phyloP scores from a whole-genome alignment of 305 asterid species.

The Rubia tinctorum region DNA sequence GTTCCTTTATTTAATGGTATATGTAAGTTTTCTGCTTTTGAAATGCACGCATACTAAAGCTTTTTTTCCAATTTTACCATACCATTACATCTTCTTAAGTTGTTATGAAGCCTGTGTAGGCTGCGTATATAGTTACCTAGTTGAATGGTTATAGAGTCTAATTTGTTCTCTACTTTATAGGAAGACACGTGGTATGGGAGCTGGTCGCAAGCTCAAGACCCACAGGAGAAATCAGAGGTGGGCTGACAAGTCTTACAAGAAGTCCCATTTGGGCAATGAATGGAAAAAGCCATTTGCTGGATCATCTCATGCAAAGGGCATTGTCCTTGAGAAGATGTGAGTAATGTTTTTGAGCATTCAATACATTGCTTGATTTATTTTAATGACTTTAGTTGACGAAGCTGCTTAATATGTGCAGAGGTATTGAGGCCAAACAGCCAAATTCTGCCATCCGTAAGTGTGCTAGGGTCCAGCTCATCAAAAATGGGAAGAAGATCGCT shows the following conservation, averaged over 20 bases:
- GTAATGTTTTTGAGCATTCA: background rate
- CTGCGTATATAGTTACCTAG: background rate
- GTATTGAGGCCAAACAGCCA: conserved; percentile 55
- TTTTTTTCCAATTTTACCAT: too few relatives aligned
- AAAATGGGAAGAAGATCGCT: conserved; percentile 62
- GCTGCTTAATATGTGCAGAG: conserved; percentile 29
- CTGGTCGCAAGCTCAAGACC: conserved; percentile 62
- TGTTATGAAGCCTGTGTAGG: background rate
- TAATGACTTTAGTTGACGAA: background rate
- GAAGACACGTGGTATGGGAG: conserved; percentile 72
- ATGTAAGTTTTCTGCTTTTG: too few relatives aligned
- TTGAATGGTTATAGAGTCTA: background rate
- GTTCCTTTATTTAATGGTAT: too few relatives aligned
- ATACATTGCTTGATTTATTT: background rate
- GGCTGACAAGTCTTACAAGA: conserved; percentile 62
- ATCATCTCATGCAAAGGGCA: conserved; percentile 78
- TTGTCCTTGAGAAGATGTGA: conserved; percentile 74
- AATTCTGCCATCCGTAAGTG: conserved; percentile 67
- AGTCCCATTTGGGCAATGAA: conserved; percentile 64
- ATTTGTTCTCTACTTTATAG: conserved; percentile 16
- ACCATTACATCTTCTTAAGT: background rate
- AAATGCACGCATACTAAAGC: too few relatives aligned
- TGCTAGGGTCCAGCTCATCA: conserved; percentile 61
- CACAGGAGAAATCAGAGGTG: conserved; percentile 57
- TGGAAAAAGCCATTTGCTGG: conserved; percentile 85